Evolutionary conservation across 768 basidiomycete species (phyloP).

Genomic region (Trametes meyenii): DNA sequence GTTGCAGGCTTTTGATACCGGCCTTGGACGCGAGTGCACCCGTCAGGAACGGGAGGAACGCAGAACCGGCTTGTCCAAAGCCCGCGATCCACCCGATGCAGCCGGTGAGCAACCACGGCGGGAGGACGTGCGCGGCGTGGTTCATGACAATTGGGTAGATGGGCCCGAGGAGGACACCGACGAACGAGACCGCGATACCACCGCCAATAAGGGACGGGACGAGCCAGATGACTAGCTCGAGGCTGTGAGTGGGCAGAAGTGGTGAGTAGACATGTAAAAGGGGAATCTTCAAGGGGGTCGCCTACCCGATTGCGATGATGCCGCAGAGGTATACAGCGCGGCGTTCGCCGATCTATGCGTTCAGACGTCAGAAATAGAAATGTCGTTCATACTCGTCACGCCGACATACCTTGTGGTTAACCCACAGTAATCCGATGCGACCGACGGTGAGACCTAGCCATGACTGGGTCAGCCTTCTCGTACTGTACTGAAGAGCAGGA

Average conservation of each 20-base stretch:
- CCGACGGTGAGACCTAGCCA: constrained; percentile 51
- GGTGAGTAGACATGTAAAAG: background rate
- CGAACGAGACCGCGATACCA: constrained; percentile 53
- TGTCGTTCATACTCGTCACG: background rate
- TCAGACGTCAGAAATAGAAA: background rate
- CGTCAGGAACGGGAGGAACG: constrained; percentile 53
- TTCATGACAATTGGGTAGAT: constrained; percentile 49
- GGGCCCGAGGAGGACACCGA: constrained; percentile 57
- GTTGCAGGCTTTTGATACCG: constrained; percentile 50
- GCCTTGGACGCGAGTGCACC: constrained; percentile 45
- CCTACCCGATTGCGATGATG: constrained; percentile 40
- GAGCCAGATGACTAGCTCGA: constrained; percentile 62
- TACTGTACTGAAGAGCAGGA: background rate
- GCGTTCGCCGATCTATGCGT: constrained; percentile 41
- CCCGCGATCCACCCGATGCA: constrained; percentile 55
- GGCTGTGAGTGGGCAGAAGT: constrained; percentile 37
- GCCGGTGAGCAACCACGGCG: constrained; percentile 43
- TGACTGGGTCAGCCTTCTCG: background rate
- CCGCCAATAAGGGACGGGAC: constrained; percentile 53
- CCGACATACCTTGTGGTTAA: constrained; percentile 45
- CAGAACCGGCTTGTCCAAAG: constrained; percentile 53
- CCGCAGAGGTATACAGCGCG: constrained; percentile 42
- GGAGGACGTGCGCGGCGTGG: constrained; percentile 44
- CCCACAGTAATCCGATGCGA: constrained; percentile 51
- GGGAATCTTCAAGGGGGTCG: background rate